A percentile compares a stretch with the other conserved stretches of the same genome.
Evolutionary conservation across 139 green algal genomes (phyloP).

Genomic region (Tetradesmus lagerheimii): DNA sequence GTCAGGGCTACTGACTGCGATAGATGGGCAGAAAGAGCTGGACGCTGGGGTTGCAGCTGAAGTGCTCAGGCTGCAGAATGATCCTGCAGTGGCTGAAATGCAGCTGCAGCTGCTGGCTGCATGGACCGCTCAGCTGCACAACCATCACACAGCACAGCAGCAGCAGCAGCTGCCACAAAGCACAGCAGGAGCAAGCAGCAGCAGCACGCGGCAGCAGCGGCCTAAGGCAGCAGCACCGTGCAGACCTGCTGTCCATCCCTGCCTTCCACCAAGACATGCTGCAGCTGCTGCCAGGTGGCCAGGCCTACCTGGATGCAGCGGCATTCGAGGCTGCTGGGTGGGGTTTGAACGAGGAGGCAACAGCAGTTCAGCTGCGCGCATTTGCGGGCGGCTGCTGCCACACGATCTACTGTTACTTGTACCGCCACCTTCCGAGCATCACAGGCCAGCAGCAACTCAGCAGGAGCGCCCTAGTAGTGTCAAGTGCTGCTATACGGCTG

Average conservation of each 20-base stretch:
- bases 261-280: neutral
- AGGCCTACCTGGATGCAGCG: neutral
- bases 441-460: neutral
- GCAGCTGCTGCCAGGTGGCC: neutral
- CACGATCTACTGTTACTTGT: neutral
- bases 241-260: neutral
- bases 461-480: neutral
- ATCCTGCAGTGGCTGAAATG: neutral
- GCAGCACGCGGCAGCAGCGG: neutral
- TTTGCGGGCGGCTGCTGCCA: neutral
- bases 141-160: neutral
- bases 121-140: neutral
- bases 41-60: neutral
- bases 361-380: neutral
- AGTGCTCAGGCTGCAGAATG: neutral
- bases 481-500: neutral
- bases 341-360: neutral
- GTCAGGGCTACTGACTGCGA: neutral
- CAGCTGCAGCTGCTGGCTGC: neutral
- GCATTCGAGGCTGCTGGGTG: neutral
- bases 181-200: too few species aligned
- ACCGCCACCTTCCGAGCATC: neutral
- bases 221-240: neutral
- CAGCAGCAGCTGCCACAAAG: neutral
- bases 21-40: neutral